Base-by-base conservation (phyloP, 371 early-diverging fungal species). In the Capniomyces stellatus region DNA sequence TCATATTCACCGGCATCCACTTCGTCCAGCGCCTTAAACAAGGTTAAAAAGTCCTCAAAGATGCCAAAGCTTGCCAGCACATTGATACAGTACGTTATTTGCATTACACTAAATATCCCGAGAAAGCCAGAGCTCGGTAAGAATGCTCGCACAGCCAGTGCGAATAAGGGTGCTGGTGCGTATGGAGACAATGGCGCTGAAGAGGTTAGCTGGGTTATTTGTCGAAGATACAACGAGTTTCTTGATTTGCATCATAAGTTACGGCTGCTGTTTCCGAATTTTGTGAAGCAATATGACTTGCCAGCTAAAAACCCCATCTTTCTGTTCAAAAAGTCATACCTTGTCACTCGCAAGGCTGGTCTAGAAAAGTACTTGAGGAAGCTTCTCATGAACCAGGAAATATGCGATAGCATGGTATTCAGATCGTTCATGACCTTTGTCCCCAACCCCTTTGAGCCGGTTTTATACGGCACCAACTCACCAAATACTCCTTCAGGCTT, bases 211-310 rank as follows among this genome's bases (percentile, higher is more conserved):
- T 89, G 88, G 89, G 75, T 85, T 40, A 81, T 89, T 15, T 74
- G 76, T 1, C 70, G 88, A 4, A 69, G 87, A 0, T 88, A 83
- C 66, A 75, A 78, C 35, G 89, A 91, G 64, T 91, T 91, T 58
- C 75, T 78, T 55, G 70, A 74, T 0, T 61, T 91, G 43, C 87
- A 91, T 56, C 79, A 77, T 28, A 67, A 70, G 22, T 69, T 91
- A 22, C 76, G 75, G 41, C 65, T 71, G 1, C 57, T 58, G 23
- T 77, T 71, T 58, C 72, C 79, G 0, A 42, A 22, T 1, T 58
- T 65, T 21, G 77, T 87, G 35, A 72, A 74, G 18, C 39, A 64
- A n/a, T 71, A 75, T 21, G 88, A 86, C 4, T 75, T 88, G 43
- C 89, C 89, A 1, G 72, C 76, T 2, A 84, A 86, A 57, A 75